These are phyloP conservation scores for Wickerhamomyces bovis DNA, from an alignment of 805 yeast genomes.

Conservation along the genomic window DNA sequence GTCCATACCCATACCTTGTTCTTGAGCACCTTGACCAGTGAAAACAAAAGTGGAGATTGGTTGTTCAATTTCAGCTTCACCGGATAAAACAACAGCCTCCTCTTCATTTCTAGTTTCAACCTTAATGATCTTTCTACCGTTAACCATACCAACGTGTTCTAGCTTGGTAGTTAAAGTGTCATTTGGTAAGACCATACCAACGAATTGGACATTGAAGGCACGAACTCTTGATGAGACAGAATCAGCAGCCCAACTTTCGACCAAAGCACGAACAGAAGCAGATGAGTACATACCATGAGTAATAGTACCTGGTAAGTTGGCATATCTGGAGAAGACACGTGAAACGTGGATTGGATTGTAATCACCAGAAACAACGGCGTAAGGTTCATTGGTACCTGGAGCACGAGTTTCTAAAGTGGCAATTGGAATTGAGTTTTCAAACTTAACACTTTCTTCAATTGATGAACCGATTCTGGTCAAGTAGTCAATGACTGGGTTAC, in stretches of 20 bases:
- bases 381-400: slow-evolving; percentile 94
- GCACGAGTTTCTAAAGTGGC: slow-evolving; percentile 59
- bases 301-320: slow-evolving; percentile 92
- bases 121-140: slow-evolving; percentile 95
- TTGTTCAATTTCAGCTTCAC: slow-evolving; percentile 98
- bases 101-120: slow-evolving; percentile 83
- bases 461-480: slow-evolving; percentile 86
- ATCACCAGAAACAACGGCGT: slow-evolving; percentile 96
- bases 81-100: slow-evolving; percentile 75
- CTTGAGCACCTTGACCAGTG: slow-evolving; percentile 99
- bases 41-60: slow-evolving; percentile 95
- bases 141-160: slow-evolving; percentile 97
- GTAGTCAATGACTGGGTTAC: slow-evolving; percentile 96
- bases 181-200: slow-evolving; percentile 97
- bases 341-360: slow-evolving; percentile 98
- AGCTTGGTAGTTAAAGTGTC: slow-evolving; percentile 80
- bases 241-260: slow-evolving; percentile 98
- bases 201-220: slow-evolving; percentile 85
- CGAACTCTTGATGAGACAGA: slow-evolving; percentile 93
- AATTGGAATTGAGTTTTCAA: slow-evolving; percentile 88
- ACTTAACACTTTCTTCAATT: slow-evolving; percentile 87
- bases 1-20: slow-evolving; percentile 99
- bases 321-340: slow-evolving; percentile 89
- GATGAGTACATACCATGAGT: slow-evolving; percentile 99
- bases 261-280: slow-evolving; percentile 90